phyloP scores from a whole-genome alignment of 305 asterid species.

The Nicotiana rustica region DNA sequence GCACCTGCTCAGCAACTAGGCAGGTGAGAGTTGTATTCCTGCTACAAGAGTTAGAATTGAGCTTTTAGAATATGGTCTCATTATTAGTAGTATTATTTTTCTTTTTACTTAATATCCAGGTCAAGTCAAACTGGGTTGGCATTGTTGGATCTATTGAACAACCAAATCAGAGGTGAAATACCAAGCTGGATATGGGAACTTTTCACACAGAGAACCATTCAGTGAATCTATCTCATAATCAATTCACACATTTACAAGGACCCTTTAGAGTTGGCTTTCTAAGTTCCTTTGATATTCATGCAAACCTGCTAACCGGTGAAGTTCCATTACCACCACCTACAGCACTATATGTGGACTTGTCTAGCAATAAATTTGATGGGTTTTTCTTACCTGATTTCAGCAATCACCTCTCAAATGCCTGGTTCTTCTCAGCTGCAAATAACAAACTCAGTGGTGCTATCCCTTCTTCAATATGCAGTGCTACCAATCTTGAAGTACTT shows the following conservation, averaged over 20 bases:
- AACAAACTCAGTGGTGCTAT: slow-evolving; percentile 26
- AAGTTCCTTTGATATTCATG: slow-evolving; percentile 31
- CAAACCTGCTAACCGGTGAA: slow-evolving; percentile 30
- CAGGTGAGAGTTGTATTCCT: no score
- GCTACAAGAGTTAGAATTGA: background rate
- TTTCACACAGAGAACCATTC: background rate
- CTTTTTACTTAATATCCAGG: no score
- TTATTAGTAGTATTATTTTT: no score
- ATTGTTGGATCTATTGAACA: slow-evolving; percentile 32
- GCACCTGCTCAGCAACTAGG: background rate
- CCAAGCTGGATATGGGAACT: slow-evolving; percentile 37
- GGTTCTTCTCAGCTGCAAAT: slow-evolving; percentile 33
- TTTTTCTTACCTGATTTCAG: slow-evolving; percentile 26
- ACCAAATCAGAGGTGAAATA: slow-evolving; percentile 38
- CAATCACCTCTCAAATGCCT: background rate
- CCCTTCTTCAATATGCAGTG: slow-evolving; percentile 34
- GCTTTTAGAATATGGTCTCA: background rate
- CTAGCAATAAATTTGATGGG: slow-evolving; percentile 28
- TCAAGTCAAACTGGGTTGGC: background rate
- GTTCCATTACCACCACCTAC: slow-evolving; percentile 7
- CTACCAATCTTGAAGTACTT: slow-evolving; percentile 28
- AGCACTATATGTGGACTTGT: slow-evolving; percentile 32
- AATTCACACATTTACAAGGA: background rate
- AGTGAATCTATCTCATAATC: slow-evolving; percentile 35
- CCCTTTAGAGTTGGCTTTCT: slow-evolving; percentile 3